Percentiles rank a stretch among this genome's conserved stretches.
Evolutionary conservation across 2,329 filamentous ascomycete genomes (phyloP).

Genomic region (Aspergillus novoparasiticus): DNA sequence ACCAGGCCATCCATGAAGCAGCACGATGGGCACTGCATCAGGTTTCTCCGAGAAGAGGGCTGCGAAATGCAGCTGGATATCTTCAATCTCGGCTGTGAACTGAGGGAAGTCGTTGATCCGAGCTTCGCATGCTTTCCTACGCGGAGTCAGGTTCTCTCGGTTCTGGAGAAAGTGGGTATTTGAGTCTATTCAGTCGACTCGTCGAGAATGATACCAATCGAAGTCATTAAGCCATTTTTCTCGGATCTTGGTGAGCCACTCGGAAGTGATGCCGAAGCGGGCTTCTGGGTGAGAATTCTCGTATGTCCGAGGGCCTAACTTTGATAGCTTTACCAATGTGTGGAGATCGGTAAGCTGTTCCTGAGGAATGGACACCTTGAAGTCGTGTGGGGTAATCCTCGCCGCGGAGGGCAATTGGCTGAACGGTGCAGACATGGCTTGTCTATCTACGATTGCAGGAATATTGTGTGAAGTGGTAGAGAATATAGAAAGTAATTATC

Average conservation of each 20-base stretch:
- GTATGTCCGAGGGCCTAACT: conserved; percentile 52
- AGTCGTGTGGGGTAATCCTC: conserved; percentile 43
- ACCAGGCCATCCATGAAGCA: conserved; percentile 45
- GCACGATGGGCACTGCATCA: conserved; percentile 51
- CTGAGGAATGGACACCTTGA: conserved; percentile 48
- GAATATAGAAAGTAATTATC: background rate
- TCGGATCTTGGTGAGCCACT: conserved; percentile 50
- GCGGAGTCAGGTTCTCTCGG: background rate
- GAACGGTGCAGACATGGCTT: conserved; percentile 28
- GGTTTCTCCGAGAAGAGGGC: conserved; percentile 51
- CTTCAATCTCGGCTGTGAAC: conserved; percentile 48
- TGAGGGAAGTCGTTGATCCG: conserved; percentile 56
- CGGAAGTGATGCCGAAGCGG: conserved; percentile 49
- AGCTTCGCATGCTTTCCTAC: conserved; percentile 37
- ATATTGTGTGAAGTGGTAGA: background rate
- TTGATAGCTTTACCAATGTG: conserved; percentile 51
- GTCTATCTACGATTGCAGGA: background rate
- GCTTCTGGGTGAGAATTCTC: conserved; percentile 50
- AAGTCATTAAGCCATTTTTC: conserved; percentile 49
- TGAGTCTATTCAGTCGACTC: background rate
- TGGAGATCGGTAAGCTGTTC: conserved; percentile 50
- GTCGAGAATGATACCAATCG: conserved; percentile 48
- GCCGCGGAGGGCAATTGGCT: conserved; percentile 37
- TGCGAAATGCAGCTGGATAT: conserved; percentile 51
- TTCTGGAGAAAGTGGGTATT: background rate